Percentiles rank a stretch among this genome's conserved stretches.
These are phyloP conservation scores for Xylariaceae sp. DNA, from an alignment of 2,329 filamentous ascomycete species.

Conservation along the genomic window DNA sequence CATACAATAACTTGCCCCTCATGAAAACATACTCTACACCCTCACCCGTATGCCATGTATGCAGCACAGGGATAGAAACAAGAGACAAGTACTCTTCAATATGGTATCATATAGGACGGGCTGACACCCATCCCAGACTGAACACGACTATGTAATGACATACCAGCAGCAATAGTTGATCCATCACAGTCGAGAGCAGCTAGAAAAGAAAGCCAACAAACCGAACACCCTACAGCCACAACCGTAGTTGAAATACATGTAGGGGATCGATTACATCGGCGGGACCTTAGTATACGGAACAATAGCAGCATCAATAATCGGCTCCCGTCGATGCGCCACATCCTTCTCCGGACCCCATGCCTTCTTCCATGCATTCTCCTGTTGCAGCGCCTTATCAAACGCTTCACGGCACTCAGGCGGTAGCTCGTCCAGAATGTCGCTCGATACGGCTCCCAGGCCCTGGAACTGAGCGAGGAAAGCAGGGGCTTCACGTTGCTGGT, in stretches of 20 bases:
- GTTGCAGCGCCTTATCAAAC: conserved; percentile 60
- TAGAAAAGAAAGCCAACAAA: not conserved
- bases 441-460: conserved; percentile 59
- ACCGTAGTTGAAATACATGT: no score
- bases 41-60: no score
- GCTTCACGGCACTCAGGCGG: conserved; percentile 66
- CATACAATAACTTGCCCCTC: no score
- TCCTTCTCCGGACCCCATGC: conserved; percentile 66
- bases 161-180: not conserved
- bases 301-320: conserved; percentile 59
- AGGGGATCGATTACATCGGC: not conserved
- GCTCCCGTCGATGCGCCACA: conserved; percentile 47
- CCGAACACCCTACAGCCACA: not conserved
- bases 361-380: conserved; percentile 66
- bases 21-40: no score
- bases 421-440: conserved; percentile 61
- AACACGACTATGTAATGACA: not conserved
- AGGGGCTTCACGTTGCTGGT: conserved; percentile 39
- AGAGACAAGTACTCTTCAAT: no score
- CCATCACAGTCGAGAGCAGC: not conserved
- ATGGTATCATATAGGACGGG: not conserved
- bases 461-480: conserved; percentile 49
- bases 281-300: conserved; percentile 49
- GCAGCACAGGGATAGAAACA: no score
- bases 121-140: not conserved